A percentile compares a stretch with the other conserved stretches of the same genome.
Evolutionary conservation across 352 stramenopile genomes (phyloP).

Genomic region (Pythium vanterpoolii): DNA sequence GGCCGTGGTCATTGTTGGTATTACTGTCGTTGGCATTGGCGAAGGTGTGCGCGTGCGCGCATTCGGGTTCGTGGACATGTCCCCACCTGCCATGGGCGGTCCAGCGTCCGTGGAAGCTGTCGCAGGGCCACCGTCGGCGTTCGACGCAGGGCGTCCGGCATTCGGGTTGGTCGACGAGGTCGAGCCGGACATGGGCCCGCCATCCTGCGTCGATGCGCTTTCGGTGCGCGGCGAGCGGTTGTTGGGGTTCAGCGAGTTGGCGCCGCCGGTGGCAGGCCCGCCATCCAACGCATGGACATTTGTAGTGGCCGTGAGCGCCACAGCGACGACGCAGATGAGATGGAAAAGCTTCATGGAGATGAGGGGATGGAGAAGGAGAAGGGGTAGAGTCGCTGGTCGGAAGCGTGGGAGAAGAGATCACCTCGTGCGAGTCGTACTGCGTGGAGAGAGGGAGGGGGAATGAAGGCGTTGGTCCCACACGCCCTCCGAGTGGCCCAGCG

Average conservation of each 20-base stretch:
- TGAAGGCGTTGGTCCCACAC: neutral
- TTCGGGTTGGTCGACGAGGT: conserved; percentile 14
- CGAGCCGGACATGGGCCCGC: conserved; percentile 15
- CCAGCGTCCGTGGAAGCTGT: neutral
- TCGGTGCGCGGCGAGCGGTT: conserved; percentile 12
- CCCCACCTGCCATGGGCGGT: conserved; percentile 15
- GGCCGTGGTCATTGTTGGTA: neutral
- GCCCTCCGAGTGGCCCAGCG: too few species aligned
- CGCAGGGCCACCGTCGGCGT: neutral
- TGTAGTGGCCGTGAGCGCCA: conserved; percentile 3
- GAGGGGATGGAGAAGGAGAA: neutral
- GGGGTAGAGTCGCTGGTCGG: neutral
- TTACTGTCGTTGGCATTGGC: neutral
- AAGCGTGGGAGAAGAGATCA: neutral
- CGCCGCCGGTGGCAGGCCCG: conserved; percentile 7
- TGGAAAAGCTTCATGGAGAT: conserved; percentile 15
- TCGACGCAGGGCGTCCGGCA: neutral
- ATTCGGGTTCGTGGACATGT: conserved; percentile 19
- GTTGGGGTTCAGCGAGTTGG: conserved; percentile 13
- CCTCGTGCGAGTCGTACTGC: neutral
- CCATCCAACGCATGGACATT: conserved; percentile 4
- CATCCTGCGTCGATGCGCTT: neutral
- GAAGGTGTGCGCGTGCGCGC: neutral
- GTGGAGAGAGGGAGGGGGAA: neutral
- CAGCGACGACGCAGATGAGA: conserved; percentile 2